Percentiles rank a stretch among this genome's conserved stretches.
These are phyloP conservation scores for Vigna radiata DNA, from an alignment of 306 rosid genomes.

Conservation along the genomic window DNA sequence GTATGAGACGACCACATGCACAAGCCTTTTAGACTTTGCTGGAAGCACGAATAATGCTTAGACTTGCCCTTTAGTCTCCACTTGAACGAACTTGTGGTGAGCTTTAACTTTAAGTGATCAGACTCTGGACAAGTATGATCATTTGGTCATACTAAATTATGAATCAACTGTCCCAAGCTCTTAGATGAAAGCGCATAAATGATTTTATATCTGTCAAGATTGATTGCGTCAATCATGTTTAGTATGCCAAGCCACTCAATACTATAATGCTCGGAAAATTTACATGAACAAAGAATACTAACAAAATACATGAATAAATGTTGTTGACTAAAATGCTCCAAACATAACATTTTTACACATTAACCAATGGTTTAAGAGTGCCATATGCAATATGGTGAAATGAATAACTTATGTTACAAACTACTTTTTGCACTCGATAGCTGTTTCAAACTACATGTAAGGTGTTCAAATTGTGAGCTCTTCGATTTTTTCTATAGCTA, in stretches of 20 bases:
- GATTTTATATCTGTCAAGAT: conserved; percentile 9
- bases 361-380: conserved; percentile 8
- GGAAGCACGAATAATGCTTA: background rate
- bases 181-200: background rate
- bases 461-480: conserved; percentile 1
- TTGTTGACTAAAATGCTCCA: background rate
- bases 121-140: background rate
- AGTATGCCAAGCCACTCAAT: conserved; percentile 2
- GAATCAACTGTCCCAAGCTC: background rate
- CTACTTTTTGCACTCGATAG: background rate
- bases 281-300: conserved; percentile 8
- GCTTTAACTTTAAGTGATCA: background rate
- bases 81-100: too few species aligned
- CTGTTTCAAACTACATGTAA: conserved; percentile 31
- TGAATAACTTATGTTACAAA: background rate
- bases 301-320: background rate
- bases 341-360: conserved; percentile 7
- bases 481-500: conserved; percentile 19
- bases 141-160: background rate
- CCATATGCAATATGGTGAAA: conserved; percentile 6
- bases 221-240: background rate
- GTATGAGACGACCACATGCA: background rate
- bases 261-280: too few species aligned
- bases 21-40: background rate
- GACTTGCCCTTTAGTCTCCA: background rate